Conservation (phyloP, 495 filamentous ascomycete species). For the Beverwykella pulmonaria region DNA sequence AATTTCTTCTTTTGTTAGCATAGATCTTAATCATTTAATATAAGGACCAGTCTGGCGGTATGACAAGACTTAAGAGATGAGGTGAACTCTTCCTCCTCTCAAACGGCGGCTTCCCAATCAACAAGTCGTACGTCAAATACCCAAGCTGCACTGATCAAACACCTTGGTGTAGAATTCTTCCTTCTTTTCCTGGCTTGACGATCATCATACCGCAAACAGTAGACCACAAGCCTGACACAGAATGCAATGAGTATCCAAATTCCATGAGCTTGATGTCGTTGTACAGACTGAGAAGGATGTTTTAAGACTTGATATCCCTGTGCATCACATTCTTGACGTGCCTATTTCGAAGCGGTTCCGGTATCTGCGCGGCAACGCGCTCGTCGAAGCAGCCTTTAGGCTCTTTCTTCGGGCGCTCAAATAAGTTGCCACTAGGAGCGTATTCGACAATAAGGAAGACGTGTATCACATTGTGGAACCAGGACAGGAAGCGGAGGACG, state of each 20-base stretch:
- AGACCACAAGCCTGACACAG: slow-evolving; percentile 16
- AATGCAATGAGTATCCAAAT: slow-evolving; percentile 63
- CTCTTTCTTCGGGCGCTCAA: slow-evolving; percentile 76
- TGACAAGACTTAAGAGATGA: too few relatives aligned
- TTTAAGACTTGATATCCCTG: slow-evolving; percentile 97
- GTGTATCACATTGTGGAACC: slow-evolving; percentile 80
- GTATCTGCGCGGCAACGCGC: slow-evolving; percentile 78
- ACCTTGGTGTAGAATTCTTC: slow-evolving; percentile 20
- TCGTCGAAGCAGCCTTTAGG: slow-evolving; percentile 79
- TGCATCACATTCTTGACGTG: slow-evolving; percentile 94
- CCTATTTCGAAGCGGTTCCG: slow-evolving; percentile 89
- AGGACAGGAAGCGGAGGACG: slow-evolving; percentile 22
- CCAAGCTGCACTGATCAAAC: slow-evolving; percentile 31
- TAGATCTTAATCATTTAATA: too few relatives aligned
- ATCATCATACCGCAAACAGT: slow-evolving; percentile 18
- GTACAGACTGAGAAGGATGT: slow-evolving; percentile 81
- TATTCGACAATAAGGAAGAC: slow-evolving; percentile 91
- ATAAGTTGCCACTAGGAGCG: slow-evolving; percentile 86
- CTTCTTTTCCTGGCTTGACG: slow-evolving; percentile 2
- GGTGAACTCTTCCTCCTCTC: too few relatives aligned
- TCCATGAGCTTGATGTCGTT: slow-evolving; percentile 81
- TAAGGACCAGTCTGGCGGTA: too few relatives aligned
- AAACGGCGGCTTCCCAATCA: slow-evolving; percentile 27
- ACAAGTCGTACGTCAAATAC: slow-evolving; percentile 32
- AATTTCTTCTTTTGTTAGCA: too few relatives aligned